Conservation (phyloP, 768 basidiomycete genomes). For the Butyriboletus loyo region DNA sequence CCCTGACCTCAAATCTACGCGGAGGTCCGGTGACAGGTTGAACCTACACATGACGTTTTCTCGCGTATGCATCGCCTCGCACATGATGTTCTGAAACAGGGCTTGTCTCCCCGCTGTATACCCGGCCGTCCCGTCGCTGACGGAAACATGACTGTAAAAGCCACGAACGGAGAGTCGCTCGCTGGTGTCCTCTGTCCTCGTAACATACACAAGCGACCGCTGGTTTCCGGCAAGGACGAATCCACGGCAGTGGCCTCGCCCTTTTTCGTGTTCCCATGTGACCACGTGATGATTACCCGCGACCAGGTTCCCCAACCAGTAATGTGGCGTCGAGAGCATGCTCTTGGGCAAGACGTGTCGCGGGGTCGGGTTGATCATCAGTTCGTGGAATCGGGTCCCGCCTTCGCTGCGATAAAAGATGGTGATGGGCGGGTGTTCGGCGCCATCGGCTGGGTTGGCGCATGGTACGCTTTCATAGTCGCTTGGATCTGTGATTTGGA, state of each 20-base stretch:
- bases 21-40: constrained; percentile 14
- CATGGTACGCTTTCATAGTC: constrained; percentile 19
- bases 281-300: constrained; percentile 25
- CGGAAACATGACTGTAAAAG: constrained; percentile 36
- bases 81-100: constrained; percentile 21
- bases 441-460: constrained; percentile 16
- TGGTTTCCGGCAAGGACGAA: constrained; percentile 33
- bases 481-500: constrained; percentile 32
- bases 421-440: constrained; percentile 31
- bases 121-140: constrained; percentile 31
- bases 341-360: constrained; percentile 22
- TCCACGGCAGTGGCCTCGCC: constrained; percentile 22
- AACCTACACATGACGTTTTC: constrained; percentile 28
- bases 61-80: constrained; percentile 15
- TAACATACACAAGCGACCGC: constrained; percentile 33
- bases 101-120: constrained; percentile 18
- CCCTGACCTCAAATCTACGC: constrained; percentile 25
- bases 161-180: constrained; percentile 28
- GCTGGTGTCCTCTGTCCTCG: constrained; percentile 21
- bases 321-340: constrained; percentile 27
- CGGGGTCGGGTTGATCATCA: constrained; percentile 27
- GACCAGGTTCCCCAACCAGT: constrained; percentile 27
- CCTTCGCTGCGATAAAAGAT: constrained; percentile 33
- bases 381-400: constrained; percentile 27
- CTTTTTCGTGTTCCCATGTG: constrained; percentile 26